Evolutionary conservation across 768 basidiomycete species (phyloP).

Genomic region (Scleroderma citrinum): DNA sequence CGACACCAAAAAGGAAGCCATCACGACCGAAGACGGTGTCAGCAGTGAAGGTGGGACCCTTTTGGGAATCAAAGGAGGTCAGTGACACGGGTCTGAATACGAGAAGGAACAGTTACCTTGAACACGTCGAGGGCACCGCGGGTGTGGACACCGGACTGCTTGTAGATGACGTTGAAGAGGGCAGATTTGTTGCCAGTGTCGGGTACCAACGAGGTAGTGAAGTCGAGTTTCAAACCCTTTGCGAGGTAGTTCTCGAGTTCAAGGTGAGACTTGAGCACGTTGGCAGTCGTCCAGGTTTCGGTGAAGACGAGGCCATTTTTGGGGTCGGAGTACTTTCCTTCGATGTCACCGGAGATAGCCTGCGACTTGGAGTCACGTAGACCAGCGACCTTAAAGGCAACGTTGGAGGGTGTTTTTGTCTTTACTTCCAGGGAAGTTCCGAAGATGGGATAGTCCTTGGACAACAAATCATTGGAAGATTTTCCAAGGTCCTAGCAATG

Average conservation of each 20-base stretch:
- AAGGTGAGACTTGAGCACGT: conserved; percentile 84
- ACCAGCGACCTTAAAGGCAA: conserved; percentile 92
- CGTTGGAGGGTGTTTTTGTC: conserved; percentile 82
- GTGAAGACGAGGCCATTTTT: conserved; percentile 93
- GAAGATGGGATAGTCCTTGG: conserved; percentile 85
- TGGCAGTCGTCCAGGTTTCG: conserved; percentile 92
- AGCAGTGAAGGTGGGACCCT: conserved; percentile 97
- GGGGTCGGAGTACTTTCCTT: conserved; percentile 90
- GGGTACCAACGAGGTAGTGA: conserved; percentile 76
- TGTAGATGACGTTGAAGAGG: conserved; percentile 80
- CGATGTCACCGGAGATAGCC: conserved; percentile 83
- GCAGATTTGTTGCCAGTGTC: conserved; percentile 85
- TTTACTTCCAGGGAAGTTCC: conserved; percentile 76
- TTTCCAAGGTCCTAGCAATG: conserved; percentile 81
- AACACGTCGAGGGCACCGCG: conserved; percentile 87
- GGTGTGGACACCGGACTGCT: conserved; percentile 93
- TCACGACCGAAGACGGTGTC: conserved; percentile 95
- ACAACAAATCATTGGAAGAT: conserved; percentile 91
- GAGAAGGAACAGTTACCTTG: conserved; percentile 53
- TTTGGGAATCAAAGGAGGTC: conserved; percentile 5
- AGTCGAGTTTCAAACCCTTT: conserved; percentile 94
- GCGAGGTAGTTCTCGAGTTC: conserved; percentile 98
- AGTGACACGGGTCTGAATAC: background rate
- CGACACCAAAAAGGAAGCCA: conserved; percentile 94
- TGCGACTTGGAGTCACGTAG: conserved; percentile 67